Evolutionary conservation across 176 grass and related monocot species (phyloP), one percentile per base, ranked within the genome.

Genomic region (Oryza glumipatula): DNA sequence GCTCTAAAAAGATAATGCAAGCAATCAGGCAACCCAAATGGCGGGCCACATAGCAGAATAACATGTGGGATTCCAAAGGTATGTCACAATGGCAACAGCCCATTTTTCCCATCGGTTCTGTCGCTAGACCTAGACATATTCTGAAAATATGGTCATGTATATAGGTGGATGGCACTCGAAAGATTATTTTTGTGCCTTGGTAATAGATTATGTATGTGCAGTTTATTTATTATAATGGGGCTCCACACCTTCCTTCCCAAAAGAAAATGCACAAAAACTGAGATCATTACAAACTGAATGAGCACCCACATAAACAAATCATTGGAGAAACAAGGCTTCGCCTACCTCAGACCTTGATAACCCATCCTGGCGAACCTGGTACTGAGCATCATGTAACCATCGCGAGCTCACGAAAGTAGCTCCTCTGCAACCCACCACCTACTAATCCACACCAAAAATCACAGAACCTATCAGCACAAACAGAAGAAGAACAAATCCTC

Each of bases 361-460:
- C 28, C 89, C 86, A 0, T 94, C 92, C 8, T 88, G 84, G 24
- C 70, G 78, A 80, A 87, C 51, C 77, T 92, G 88, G 84, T 88
- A 92, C 58, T 91, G 89, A 12, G 86, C 68, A 17, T 96, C 91
- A 91, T 96, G 94, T 12, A 94, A 68, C 86, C 91, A 88, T 35
- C 81, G 81, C 35, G 84, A 91, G 54, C 56, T 76, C 63, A 80
- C 47, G 24, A 92, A 86, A 82, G 70, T 65, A 88, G 85, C 81
- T 84, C 81, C 76, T 90, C 90, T 92, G 79, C 46, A 88, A 84
- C 68, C 86, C 68, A 86, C 74, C 65, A 90, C 90, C 93, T 95
- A 92, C 90, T 95, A 95, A 92, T 87, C 89, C 76, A 91, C 23
- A 91, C 43, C 81, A 91, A 87, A 87, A 84, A 79, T 19, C 11